phyloP scores from a whole-genome alignment of 1,284 basidiomycete species.

The Puccinia novopanici region DNA sequence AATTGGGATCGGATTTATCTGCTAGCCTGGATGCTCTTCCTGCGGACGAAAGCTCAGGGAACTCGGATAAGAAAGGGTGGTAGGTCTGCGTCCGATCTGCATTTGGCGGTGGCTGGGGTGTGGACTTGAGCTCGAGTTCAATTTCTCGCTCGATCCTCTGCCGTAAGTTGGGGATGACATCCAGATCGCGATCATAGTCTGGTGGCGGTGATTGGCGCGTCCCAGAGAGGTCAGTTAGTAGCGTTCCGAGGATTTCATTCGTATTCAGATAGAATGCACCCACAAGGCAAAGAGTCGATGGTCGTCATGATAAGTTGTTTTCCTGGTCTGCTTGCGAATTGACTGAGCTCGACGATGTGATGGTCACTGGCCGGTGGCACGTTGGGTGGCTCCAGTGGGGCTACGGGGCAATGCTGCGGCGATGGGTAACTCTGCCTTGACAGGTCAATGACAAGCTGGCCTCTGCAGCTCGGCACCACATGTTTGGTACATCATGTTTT shows the following conservation, averaged over 20 bases:
- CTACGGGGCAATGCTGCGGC: no score
- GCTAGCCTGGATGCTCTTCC: neutral
- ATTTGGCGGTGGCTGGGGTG: neutral
- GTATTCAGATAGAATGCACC: neutral
- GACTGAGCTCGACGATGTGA: no score
- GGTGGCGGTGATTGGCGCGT: neutral
- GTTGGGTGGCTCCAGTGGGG: no score
- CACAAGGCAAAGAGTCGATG: conserved; percentile 30
- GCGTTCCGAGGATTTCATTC: neutral
- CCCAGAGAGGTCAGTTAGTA: neutral
- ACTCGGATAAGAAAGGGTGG: conserved; percentile 27
- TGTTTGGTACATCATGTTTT: no score
- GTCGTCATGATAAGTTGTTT: conserved; percentile 1
- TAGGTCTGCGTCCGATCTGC: neutral
- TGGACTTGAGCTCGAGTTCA: conserved; percentile 31
- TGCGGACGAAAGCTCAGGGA: conserved; percentile 5
- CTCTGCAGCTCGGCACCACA: no score
- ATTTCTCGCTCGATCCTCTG: conserved; percentile 46
- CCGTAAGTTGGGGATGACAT: conserved; percentile 33
- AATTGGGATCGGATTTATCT: conserved; percentile 15
- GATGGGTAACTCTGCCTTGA: no score
- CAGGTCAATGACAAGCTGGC: no score
- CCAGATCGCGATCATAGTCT: conserved; percentile 44
- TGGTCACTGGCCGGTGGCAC: no score
- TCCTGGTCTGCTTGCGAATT: neutral